Base-by-base conservation (phyloP, 495 filamentous ascomycete species). In the Penicillium odoratum region DNA sequence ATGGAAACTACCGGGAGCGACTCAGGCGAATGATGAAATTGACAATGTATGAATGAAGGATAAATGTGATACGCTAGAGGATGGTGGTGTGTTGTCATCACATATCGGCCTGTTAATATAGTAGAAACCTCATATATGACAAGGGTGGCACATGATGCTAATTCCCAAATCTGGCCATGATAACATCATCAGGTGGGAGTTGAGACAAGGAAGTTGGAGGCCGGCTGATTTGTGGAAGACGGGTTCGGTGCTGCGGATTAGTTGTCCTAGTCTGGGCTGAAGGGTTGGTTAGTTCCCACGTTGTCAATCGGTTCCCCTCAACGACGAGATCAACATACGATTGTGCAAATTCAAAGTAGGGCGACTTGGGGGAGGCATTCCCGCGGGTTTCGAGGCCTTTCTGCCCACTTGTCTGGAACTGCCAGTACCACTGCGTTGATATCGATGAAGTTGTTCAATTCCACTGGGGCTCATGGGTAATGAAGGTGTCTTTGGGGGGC, bases 361-460 rank as follows among this genome's bases (percentile, higher is more conserved):
- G 7, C 61, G 58, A 25, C 53, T 58, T 33, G 73, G 73, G 4
- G 69, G 59, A 4, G 47, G 64, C 74, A 77, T 73, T 33, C 61
- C 45, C 9, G 47, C 38, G 1, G 48, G 29, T 34, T 61, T 63
- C 11, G 49, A 51, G 40, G 40, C 58, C 31, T 55, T 64, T 7
- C 57, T 70, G 30, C 52, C 54, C 21, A 55, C 51, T 11, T 62
- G 61, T 42, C 63, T 73, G 4, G 74, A 78, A 48, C 78, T 78
- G 9, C 78, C 81, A 13, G 75, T 82, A 21, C 76, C 77, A 58
- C 78, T 83, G 33, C 74, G 70, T 36, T 76, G 75, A 40, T 80
- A 70, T 28, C 76, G 69, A 56, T 81, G 77, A 8, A 75, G 51
- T 48, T 74, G 73, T 38, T 78, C 77, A 18, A 75, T 69, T 5